A percentile compares a stretch with the other conserved stretches of the same genome.
Conservation (phyloP, 1,284 basidiomycete species). For the Ustilago loliicola region DNA sequence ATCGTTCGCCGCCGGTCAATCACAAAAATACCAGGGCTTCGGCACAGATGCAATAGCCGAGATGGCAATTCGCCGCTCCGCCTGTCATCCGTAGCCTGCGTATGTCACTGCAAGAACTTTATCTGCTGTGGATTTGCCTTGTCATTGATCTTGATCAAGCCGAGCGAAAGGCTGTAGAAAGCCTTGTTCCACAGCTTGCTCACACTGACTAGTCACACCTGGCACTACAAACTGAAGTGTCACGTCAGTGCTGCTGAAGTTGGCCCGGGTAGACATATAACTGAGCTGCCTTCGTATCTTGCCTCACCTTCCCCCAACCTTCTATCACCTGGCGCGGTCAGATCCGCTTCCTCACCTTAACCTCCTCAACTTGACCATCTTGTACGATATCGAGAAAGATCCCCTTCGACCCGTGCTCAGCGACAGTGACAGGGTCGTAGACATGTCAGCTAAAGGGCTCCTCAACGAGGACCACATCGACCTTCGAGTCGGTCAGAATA, state of each 20-base stretch:
- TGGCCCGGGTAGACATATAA: too few species aligned
- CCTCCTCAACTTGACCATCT: not conserved
- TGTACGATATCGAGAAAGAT: conserved; percentile 19
- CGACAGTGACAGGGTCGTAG: conserved; percentile 4
- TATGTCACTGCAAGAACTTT: not conserved
- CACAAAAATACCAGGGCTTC: not conserved
- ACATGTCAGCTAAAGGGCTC: conserved; percentile 13
- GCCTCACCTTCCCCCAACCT: too few species aligned
- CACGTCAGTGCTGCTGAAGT: too few species aligned
- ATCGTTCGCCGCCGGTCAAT: conserved; percentile 20
- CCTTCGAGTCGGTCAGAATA: conserved; percentile 25
- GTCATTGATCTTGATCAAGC: too few species aligned
- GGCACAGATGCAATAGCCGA: conserved; percentile 4
- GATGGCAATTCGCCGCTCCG: not conserved
- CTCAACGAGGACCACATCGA: conserved; percentile 35
- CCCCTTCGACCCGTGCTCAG: conserved; percentile 3
- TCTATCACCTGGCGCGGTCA: not conserved
- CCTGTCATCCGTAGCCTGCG: not conserved
- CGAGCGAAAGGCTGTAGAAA: too few species aligned
- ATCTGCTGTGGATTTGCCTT: not conserved
- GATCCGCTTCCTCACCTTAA: not conserved
- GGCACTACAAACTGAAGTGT: too few species aligned
- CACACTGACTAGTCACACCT: too few species aligned
- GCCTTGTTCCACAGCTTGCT: too few species aligned
- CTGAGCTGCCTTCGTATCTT: too few species aligned